These are phyloP conservation scores for Talaromyces rugulosus DNA, from an alignment of 2,329 filamentous ascomycete species.

Conservation along the genomic window DNA sequence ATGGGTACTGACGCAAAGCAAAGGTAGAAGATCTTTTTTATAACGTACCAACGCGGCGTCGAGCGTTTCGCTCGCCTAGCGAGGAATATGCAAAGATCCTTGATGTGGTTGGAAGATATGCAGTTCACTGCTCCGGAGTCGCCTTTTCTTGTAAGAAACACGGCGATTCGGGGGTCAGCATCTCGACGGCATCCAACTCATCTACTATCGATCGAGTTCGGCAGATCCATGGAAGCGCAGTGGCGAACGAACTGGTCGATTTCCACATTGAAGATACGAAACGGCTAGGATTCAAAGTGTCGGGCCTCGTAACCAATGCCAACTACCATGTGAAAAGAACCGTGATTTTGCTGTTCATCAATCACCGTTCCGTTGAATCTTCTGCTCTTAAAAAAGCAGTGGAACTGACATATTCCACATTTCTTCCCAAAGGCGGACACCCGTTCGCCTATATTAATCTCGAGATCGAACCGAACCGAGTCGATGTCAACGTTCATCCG, in stretches of 20 bases:
- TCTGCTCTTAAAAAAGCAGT: conserved; percentile 80
- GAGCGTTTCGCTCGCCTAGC: conserved; percentile 83
- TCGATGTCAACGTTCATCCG: conserved; percentile 96
- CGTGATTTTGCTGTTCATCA: conserved; percentile 86
- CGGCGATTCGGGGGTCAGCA: conserved; percentile 76
- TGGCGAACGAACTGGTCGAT: conserved; percentile 83
- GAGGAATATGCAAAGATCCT: conserved; percentile 98
- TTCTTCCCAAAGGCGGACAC: conserved; percentile 88
- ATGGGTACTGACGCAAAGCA: conserved; percentile 3
- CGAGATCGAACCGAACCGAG: conserved; percentile 83
- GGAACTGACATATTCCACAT: conserved; percentile 82
- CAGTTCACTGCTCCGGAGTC: conserved; percentile 85
- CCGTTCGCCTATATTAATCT: conserved; percentile 91
- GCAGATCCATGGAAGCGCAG: conserved; percentile 76
- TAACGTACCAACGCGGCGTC: conserved; percentile 82
- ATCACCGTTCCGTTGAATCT: conserved; percentile 90
- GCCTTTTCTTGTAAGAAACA: conserved; percentile 97
- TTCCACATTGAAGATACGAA: conserved; percentile 68
- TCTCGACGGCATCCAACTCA: conserved; percentile 72
- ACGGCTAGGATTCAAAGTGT: conserved; percentile 73
- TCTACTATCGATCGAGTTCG: conserved; percentile 78
- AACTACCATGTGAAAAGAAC: conserved; percentile 94
- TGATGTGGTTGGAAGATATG: conserved; percentile 88
- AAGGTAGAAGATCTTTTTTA: conserved; percentile 93
- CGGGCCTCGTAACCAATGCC: conserved; percentile 81